Conservation (phyloP, 495 filamentous ascomycete species). For the Talaromyces nanjingensis region DNA sequence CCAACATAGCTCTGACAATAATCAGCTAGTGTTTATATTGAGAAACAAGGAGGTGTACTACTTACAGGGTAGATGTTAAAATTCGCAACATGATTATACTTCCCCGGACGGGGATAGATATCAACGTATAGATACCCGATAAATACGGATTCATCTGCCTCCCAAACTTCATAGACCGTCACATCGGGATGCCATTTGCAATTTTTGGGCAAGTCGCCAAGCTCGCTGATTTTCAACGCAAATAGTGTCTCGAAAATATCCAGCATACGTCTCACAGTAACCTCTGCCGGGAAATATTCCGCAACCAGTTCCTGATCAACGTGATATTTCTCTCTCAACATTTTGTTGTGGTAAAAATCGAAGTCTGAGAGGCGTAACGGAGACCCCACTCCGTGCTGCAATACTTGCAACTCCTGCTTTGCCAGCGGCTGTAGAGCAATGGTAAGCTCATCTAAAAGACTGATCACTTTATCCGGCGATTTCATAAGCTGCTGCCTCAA, state of each 20-base stretch:
- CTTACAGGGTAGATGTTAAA: slow-evolving; percentile 63
- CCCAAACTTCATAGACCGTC: slow-evolving; percentile 62
- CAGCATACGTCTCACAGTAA: too few relatives aligned
- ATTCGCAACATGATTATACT: slow-evolving; percentile 67
- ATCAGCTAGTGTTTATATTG: not conserved
- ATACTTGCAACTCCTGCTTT: too few relatives aligned
- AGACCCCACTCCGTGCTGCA: too few relatives aligned
- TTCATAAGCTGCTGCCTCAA: too few relatives aligned
- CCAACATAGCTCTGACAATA: slow-evolving; percentile 44
- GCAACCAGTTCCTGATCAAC: too few relatives aligned
- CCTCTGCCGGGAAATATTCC: too few relatives aligned
- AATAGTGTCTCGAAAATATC: slow-evolving; percentile 90
- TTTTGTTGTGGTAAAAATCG: too few relatives aligned
- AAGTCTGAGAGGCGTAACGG: too few relatives aligned
- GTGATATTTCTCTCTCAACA: too few relatives aligned
- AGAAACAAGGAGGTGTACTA: slow-evolving; percentile 5
- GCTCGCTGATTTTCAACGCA: slow-evolving; percentile 81
- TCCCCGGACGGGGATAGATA: slow-evolving; percentile 56
- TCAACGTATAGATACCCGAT: slow-evolving; percentile 69
- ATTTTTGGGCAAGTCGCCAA: slow-evolving; percentile 54
- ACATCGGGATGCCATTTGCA: slow-evolving; percentile 69
- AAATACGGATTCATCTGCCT: slow-evolving; percentile 54
- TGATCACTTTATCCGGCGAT: too few relatives aligned
- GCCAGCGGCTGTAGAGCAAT: too few relatives aligned
- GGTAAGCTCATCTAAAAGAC: too few relatives aligned